Percentiles rank a stretch among this genome's conserved stretches.
These are phyloP conservation scores for Psilocybe cubensis DNA, from an alignment of 768 basidiomycete genomes.

Conservation along the genomic window DNA sequence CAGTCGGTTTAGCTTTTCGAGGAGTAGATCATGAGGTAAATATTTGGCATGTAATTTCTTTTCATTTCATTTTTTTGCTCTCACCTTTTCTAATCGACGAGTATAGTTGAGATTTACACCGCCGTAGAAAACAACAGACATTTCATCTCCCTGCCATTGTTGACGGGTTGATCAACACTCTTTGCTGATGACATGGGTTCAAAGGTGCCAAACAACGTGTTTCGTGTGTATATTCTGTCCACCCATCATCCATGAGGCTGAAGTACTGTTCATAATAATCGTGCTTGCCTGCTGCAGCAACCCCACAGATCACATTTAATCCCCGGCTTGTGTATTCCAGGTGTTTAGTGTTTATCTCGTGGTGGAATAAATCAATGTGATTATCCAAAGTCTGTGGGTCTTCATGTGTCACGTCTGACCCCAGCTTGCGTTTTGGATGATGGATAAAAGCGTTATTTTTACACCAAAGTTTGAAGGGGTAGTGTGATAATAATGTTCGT, in stretches of 20 bases:
- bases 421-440: conserved; percentile 8
- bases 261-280: conserved; percentile 20
- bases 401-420: conserved; percentile 24
- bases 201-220: conserved; percentile 6
- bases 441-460: conserved; percentile 16
- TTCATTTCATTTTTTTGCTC: not conserved
- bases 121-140: conserved; percentile 11
- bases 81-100: conserved; percentile 1
- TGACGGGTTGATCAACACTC: too few relatives aligned
- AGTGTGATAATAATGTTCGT: conserved; percentile 22
- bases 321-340: conserved; percentile 13
- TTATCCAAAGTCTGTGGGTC: conserved; percentile 23
- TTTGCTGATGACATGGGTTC: not conserved
- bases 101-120: conserved; percentile 7
- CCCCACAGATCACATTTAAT: conserved; percentile 20
- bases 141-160: conserved; percentile 9
- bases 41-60: not conserved
- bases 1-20: not conserved
- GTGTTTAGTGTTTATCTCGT: conserved; percentile 23
- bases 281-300: conserved; percentile 10
- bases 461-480: conserved; percentile 26
- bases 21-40: too few relatives aligned
- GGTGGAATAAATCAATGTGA: conserved; percentile 23
- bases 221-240: conserved; percentile 20
- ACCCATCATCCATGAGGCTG: conserved; percentile 23